These are phyloP conservation scores for Caloboletus inedulis DNA, from an alignment of 1,284 basidiomycete genomes.

Conservation along the genomic window DNA sequence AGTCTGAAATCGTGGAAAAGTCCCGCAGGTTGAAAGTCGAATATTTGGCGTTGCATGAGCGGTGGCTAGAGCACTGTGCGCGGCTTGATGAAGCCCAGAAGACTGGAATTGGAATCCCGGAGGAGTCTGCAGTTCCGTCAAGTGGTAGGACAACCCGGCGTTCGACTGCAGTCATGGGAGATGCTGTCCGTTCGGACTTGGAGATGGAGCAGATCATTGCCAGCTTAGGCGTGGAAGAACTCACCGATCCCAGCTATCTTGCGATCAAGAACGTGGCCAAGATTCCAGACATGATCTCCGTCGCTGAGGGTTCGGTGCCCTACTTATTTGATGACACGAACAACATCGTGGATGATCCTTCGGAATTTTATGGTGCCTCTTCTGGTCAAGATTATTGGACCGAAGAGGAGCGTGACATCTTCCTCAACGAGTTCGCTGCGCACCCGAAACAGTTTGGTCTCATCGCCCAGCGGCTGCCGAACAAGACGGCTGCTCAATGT, in stretches of 20 bases:
- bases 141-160: slow-evolving; percentile 68
- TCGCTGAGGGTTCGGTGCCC: slow-evolving; percentile 58
- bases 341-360: slow-evolving; percentile 75
- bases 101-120: slow-evolving; percentile 24
- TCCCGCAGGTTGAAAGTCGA: slow-evolving; percentile 56
- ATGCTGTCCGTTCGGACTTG: slow-evolving; percentile 90
- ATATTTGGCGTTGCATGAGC: slow-evolving; percentile 65
- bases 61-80: slow-evolving; percentile 70
- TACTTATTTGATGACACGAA: slow-evolving; percentile 83
- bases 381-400: slow-evolving; percentile 84
- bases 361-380: slow-evolving; percentile 71
- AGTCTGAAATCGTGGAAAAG: slow-evolving; percentile 53
- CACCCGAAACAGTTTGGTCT: slow-evolving; percentile 93
- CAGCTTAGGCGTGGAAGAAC: slow-evolving; percentile 87
- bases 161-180: slow-evolving; percentile 70
- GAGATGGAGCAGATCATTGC: slow-evolving; percentile 98
- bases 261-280: slow-evolving; percentile 85
- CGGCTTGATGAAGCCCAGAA: slow-evolving; percentile 51
- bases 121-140: slow-evolving; percentile 47
- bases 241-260: slow-evolving; percentile 87
- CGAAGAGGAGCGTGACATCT: slow-evolving; percentile 77
- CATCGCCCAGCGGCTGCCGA: slow-evolving; percentile 77
- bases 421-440: slow-evolving; percentile 78
- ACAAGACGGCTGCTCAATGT: slow-evolving; percentile 89
- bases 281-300: slow-evolving; percentile 89